These are phyloP conservation scores for Hanseniaspora occidentalis DNA, from an alignment of 805 yeast genomes.

Conservation along the genomic window DNA sequence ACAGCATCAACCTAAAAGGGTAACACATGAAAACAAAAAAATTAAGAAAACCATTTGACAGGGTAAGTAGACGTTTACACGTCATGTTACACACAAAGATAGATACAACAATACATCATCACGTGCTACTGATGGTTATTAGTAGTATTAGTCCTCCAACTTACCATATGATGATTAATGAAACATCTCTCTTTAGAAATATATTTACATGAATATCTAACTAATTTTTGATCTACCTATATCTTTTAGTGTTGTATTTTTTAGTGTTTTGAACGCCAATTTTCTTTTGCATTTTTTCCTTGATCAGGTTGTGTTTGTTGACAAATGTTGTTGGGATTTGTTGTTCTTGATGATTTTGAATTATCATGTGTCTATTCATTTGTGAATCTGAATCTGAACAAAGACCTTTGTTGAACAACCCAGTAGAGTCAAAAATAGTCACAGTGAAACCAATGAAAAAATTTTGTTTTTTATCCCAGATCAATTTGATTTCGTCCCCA, in stretches of 20 bases:
- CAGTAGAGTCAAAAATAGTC: slow-evolving; percentile 46
- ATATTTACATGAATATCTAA: too few relatives aligned
- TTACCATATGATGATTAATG: too few relatives aligned
- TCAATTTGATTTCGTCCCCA: slow-evolving; percentile 55
- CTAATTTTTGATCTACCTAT: not conserved
- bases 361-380: not conserved
- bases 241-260: not conserved
- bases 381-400: not conserved
- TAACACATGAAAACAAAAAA: too few relatives aligned
- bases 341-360: not conserved
- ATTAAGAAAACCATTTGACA: too few relatives aligned
- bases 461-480: slow-evolving; percentile 44
- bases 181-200: too few relatives aligned
- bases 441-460: slow-evolving; percentile 45
- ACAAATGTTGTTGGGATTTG: not conserved
- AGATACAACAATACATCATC: too few relatives aligned
- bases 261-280: not conserved
- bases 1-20: too few relatives aligned
- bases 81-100: too few relatives aligned
- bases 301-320: not conserved
- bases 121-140: too few relatives aligned
- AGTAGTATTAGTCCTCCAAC: too few relatives aligned
- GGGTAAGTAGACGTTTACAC: too few relatives aligned
- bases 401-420: slow-evolving; percentile 45
- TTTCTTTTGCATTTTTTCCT: not conserved